These are phyloP conservation scores for Pseudozyma pruni DNA, from an alignment of 1,284 basidiomycete genomes.

Conservation along the genomic window DNA sequence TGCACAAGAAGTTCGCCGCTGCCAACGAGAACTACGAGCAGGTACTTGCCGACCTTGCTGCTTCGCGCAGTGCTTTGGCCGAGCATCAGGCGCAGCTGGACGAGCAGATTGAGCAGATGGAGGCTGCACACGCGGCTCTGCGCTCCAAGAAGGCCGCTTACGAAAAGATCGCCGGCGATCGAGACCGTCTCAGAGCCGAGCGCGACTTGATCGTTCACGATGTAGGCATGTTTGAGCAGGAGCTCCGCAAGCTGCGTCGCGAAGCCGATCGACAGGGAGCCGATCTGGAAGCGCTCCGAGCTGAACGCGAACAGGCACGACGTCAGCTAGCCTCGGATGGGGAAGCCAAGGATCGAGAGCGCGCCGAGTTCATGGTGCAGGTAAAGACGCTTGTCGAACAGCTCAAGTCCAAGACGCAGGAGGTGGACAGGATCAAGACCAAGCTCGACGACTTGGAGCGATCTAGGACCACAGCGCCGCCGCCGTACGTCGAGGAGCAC, in stretches of 20 bases:
- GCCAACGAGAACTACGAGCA: constrained; percentile 44
- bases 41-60: constrained; percentile 39
- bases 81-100: constrained; percentile 55
- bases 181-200: constrained; percentile 45
- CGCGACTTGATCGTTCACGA: constrained; percentile 49
- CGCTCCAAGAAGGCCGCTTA: constrained; percentile 34
- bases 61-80: constrained; percentile 30
- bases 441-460: constrained; percentile 34
- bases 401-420: constrained; percentile 33
- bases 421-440: constrained; percentile 35
- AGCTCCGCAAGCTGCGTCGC: constrained; percentile 36
- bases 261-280: constrained; percentile 49
- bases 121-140: constrained; percentile 43
- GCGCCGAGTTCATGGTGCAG: constrained; percentile 27
- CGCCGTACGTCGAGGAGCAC: constrained; percentile 23
- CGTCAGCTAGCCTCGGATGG: constrained; percentile 16
- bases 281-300: constrained; percentile 46
- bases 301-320: constrained; percentile 30
- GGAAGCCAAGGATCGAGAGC: constrained; percentile 26
- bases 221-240: constrained; percentile 50
- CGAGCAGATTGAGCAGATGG: constrained; percentile 55
- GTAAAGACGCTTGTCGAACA: constrained; percentile 29
- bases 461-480: constrained; percentile 6
- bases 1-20: constrained; percentile 40
- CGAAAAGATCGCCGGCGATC: constrained; percentile 40